Percentiles rank a stretch among this genome's conserved stretches.
phyloP scores from a whole-genome alignment of 1,284 basidiomycete species.

The Schizopora paradoxa region DNA sequence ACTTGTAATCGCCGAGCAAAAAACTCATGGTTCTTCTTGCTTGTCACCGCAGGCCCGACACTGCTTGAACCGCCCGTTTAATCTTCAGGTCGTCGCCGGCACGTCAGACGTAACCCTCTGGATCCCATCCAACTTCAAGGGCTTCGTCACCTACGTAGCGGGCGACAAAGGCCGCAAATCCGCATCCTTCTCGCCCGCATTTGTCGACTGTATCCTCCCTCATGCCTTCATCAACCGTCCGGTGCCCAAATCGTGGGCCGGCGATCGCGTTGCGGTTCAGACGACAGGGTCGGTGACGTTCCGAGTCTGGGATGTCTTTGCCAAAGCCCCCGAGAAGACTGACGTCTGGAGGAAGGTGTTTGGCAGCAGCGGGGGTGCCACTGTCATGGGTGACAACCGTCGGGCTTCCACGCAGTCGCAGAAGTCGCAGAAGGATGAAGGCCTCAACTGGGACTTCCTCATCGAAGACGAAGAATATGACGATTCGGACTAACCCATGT shows the following conservation, averaged over 20 bases:
- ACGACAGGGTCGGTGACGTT: conserved; percentile 58
- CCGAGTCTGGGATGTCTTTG: conserved; percentile 72
- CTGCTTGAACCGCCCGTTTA: conserved; percentile 55
- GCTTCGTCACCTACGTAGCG: conserved; percentile 50
- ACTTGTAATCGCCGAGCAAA: too few species aligned
- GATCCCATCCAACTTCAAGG: conserved; percentile 72
- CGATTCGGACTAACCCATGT: neutral
- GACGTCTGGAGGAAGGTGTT: conserved; percentile 28
- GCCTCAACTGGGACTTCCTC: conserved; percentile 64
- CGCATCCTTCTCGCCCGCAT: conserved; percentile 63
- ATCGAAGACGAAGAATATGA: conserved; percentile 44
- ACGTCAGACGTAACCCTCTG: conserved; percentile 65
- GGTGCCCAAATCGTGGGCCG: conserved; percentile 31
- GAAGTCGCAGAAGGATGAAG: neutral
- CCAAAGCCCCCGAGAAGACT: conserved; percentile 56
- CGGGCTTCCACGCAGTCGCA: too few species aligned
- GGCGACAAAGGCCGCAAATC: conserved; percentile 30
- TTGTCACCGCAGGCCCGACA: conserved; percentile 51
- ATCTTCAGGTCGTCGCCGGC: conserved; percentile 53
- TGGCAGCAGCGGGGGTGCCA: neutral
- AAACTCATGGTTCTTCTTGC: too few species aligned
- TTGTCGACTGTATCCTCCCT: conserved; percentile 60
- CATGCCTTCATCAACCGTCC: conserved; percentile 52
- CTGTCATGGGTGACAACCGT: conserved; percentile 46
- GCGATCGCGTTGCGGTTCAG: conserved; percentile 56